These are phyloP conservation scores for Hanseniaspora hatyaiensis DNA, from an alignment of 805 yeast species.

Conservation along the genomic window DNA sequence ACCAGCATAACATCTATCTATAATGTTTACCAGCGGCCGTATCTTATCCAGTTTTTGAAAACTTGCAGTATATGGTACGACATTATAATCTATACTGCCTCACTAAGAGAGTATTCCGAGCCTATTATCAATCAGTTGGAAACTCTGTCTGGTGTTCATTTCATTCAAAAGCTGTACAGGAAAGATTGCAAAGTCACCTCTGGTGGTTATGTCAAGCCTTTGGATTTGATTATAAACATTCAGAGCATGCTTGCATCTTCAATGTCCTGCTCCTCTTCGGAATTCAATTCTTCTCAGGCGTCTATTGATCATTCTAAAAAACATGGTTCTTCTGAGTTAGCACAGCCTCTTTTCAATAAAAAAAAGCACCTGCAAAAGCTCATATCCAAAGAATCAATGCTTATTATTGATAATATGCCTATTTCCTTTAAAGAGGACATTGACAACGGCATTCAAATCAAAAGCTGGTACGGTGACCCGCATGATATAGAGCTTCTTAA, in stretches of 20 bases:
- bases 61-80: slow-evolving; percentile 80
- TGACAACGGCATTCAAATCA: slow-evolving; percentile 82
- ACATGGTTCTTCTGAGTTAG: too few species aligned
- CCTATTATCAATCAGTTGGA: slow-evolving; percentile 92
- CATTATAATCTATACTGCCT: slow-evolving; percentile 85
- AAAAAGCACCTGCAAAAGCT: slow-evolving; percentile 22
- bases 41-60: slow-evolving; percentile 70
- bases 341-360: slow-evolving; percentile 3
- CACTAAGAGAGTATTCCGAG: slow-evolving; percentile 89
- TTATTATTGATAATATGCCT: slow-evolving; percentile 88
- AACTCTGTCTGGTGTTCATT: slow-evolving; percentile 37
- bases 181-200: slow-evolving; percentile 63
- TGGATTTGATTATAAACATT: slow-evolving; percentile 24
- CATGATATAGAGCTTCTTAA: slow-evolving; percentile 73
- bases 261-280: too few species aligned
- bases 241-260: too few species aligned
- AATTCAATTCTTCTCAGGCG: too few species aligned
- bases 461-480: slow-evolving; percentile 98
- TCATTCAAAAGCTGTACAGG: slow-evolving; percentile 61
- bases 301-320: too few species aligned
- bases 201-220: slow-evolving; percentile 81
- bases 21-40: slow-evolving; percentile 84
- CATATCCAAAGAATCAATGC: slow-evolving; percentile 32
- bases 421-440: slow-evolving; percentile 73
- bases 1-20: slow-evolving; percentile 68